Evolutionary conservation across 179 eudicot genomes (phyloP).

Genomic region (Vitellaria paradoxa): DNA sequence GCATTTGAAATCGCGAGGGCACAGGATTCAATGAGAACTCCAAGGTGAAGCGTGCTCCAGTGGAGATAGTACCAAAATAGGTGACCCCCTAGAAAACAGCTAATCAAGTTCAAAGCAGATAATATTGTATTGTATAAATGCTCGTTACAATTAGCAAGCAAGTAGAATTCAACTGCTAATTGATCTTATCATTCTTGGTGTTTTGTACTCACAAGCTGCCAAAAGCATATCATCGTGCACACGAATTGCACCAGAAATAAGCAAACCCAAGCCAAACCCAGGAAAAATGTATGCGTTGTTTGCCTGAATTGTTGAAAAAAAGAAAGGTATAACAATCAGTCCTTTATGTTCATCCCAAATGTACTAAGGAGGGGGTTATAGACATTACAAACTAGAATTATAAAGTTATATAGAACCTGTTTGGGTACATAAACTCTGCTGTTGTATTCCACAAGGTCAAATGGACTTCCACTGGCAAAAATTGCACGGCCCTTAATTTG

Average conservation of each 20-base stretch:
- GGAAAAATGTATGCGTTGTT: slow-evolving; percentile 99
- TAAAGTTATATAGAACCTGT: slow-evolving; percentile 59
- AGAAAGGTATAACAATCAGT: background rate
- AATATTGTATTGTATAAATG: too few relatives aligned
- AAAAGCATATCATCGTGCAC: slow-evolving; percentile 93
- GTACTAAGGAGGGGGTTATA: background rate
- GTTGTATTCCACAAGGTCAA: slow-evolving; percentile 73
- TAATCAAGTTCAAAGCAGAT: too few relatives aligned
- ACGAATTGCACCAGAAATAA: slow-evolving; percentile 91
- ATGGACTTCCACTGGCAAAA: slow-evolving; percentile 94
- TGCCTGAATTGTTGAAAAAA: slow-evolving; percentile 42
- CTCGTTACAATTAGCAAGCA: too few relatives aligned
- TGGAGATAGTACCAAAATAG: too few relatives aligned
- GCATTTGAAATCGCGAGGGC: too few relatives aligned
- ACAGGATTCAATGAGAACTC: too few relatives aligned
- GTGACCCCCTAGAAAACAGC: too few relatives aligned
- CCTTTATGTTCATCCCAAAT: background rate
- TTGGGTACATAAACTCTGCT: slow-evolving; percentile 65
- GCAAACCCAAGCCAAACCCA: slow-evolving; percentile 88
- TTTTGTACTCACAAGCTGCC: slow-evolving; percentile 76
- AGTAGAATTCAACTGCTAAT: background rate
- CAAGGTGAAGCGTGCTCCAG: too few relatives aligned
- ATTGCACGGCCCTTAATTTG: slow-evolving; percentile 75
- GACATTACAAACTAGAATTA: background rate
- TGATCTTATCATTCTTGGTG: background rate